Base-by-base conservation (phyloP, 129 eudicot species). In the Glebionis coronaria region DNA sequence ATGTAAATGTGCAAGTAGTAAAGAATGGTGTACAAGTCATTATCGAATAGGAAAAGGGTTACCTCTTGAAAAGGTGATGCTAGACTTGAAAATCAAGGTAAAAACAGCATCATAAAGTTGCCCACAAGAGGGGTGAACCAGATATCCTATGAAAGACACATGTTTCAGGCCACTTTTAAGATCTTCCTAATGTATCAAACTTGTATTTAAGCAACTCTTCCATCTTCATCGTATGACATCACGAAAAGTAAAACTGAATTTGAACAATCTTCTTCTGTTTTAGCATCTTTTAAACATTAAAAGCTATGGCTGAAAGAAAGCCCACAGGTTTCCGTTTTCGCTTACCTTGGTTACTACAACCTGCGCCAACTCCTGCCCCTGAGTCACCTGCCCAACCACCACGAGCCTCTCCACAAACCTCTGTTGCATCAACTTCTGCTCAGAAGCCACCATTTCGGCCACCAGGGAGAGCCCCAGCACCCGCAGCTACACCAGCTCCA, bases 281-380 rank as follows among this genome's bases (percentile, higher is more conserved):
- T 57, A 19, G 46, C n/a, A 55, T 38, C 28, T 29, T 74, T 52
- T 45, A 52, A 9, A 57, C 44, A 38, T 51, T 16, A 28, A 44
- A 46, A 53, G 63, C 49, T 4, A 90, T 86, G 97, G 83, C 83
- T 29, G 88, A 86, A 15, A 86, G 77, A 76, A 87, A 81, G 61
- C 67, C 80, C 23, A 21, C 63, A 25, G 80, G 74, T 10, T 84
- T 84, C 69, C 87, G 87, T 27, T 86, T 84, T 70, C 84, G 96
- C 31, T 72, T 86, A 12, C 87, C 96, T 38, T 88, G 85, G 82
- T 74, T 73, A 49, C 69, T 73, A 63, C 68, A 79, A 27, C 75
- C 85, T 15, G 73, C 69, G 44, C 58, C 76, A 54, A 46, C 88
- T 18, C 68, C 80, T 21, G 27, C 76, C 70, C 47, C 42, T 20